Conservation (phyloP, 306 rosid genomes). For the Elaeagnus macrophylla region DNA sequence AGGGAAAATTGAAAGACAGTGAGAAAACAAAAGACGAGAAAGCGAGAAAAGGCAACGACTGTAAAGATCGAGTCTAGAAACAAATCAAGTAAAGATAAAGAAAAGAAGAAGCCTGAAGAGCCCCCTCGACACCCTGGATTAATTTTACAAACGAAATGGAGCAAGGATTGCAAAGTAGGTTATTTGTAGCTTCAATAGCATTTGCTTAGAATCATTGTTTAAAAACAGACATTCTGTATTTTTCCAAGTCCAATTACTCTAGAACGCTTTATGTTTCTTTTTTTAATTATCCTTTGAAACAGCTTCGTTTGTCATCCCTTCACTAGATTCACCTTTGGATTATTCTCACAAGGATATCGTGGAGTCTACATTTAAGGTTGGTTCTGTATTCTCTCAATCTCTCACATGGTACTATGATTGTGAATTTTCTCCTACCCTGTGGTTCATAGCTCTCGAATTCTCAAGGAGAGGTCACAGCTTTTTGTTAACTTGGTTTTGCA, state of each 20-base stretch:
- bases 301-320: conserved; percentile 74
- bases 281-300: conserved; percentile 24
- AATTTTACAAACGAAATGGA: conserved; percentile 54
- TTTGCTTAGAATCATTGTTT: neutral
- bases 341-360: conserved; percentile 86
- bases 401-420: neutral
- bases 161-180: conserved; percentile 74
- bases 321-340: conserved; percentile 79
- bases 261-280: conserved; percentile 3
- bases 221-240: neutral
- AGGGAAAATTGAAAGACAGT: conserved; percentile 46
- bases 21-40: conserved; percentile 62
- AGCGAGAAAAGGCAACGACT: conserved; percentile 42
- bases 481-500: conserved; percentile 2
- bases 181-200: conserved; percentile 12
- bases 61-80: conserved; percentile 52
- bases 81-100: conserved; percentile 72
- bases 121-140: conserved; percentile 94
- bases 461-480: conserved; percentile 4
- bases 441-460: neutral
- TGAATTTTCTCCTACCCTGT: neutral
- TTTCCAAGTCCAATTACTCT: neutral
- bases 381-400: neutral
- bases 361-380: conserved; percentile 91
- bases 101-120: conserved; percentile 72